Base-by-base conservation (phyloP, 1,284 basidiomycete genomes). In the Ustilago crameri region DNA sequence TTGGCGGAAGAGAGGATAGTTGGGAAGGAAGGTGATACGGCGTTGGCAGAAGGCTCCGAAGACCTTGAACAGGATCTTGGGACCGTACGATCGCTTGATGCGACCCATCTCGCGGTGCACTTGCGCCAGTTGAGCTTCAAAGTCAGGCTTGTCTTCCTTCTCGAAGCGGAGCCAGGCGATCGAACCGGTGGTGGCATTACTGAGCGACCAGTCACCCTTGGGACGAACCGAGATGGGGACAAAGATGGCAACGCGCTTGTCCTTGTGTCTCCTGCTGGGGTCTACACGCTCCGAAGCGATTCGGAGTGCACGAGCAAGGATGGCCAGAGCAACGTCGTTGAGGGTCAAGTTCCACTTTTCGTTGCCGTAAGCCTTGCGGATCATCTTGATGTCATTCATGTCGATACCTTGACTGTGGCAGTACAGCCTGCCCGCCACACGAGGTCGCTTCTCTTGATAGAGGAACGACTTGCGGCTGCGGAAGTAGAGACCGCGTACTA, bases 161-260 rank as follows among this genome's bases (percentile, higher is more conserved):
- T 76, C 74, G 54, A 80, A 81, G 23, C 63, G 60, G 34, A 82
- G 69, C 81, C 81, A 82, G 3, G 78, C 78, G 32, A 82, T 75
- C 5, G 74, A 75, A 9, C 80, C 81, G 9, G 80, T 81, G 7
- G 81, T 82, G 35, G 53, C 75, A 46, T 82, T 82, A 65, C 64
- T 69, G 50, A 82, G 63, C 34, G 70, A 69, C 79, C 80, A 82
- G 49, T 82, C 75, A 22, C 80, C 80, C 40, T 68, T 59, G 30
- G 78, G 79, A 26, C 81, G 77, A 26, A 77, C 56, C 20, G 71
- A 75, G 57, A 82, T 80, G 32, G 81, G 81, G 9, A 82, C 70
- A 64, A 82, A 82, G 53, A 82, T 68, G 43, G 81, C 80, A 9
- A 80, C 72, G n/a, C 81, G 77, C 51, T 78, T 75, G 57, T 82